Base-by-base conservation (phyloP, 352 stramenopile genomes). In the Vaucheria bursata region DNA sequence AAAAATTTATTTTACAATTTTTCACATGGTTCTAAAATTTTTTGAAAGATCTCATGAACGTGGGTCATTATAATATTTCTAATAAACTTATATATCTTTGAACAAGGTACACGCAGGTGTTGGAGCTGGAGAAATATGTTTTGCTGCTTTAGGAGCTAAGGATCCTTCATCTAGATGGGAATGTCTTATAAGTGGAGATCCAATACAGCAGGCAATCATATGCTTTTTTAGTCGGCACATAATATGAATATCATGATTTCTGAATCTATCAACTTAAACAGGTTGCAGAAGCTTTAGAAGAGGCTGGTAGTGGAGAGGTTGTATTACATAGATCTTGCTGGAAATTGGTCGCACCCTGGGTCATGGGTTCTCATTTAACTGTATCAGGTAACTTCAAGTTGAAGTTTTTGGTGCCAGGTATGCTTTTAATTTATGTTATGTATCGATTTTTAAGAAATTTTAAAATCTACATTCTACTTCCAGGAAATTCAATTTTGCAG, bases 141-240 rank as follows among this genome's bases (percentile, higher is more conserved):
- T 81, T 35, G 76, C 53, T 39, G 65, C 73, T 8, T 72, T 81
- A 5, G 76, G 76, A 1, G 76, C 70, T 6, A 67, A 74, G 32
- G 69, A 78, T 29, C 12, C 25, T 12, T 59, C 45, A 59, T 31
- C 34, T 34, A 37, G 37, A 70, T 81, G 70, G 69, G 76, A 81
- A 33, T 81, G 76, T 72, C 76, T 81, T 5, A 81, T 81, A 38
- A 81, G 76, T 39, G 76, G 76, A 7, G 76, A 79, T 1, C 70
- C 76, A 33, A 81, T 81, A 31, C 31, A 31, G 53, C 2, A 7
- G 45, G 45, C 25, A 25, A 59, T 12, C 12, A 12, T 25, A 25
- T 59, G 45, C 12, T 25, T 25, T 59, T 12, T 12, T 59, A 59
- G n/a, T n/a, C n/a, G n/a, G n/a, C n/a, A n/a, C n/a, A n/a, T n/a